Conservation (phyloP, 345 rosid species). For the Xanthoceras sorbifolium region DNA sequence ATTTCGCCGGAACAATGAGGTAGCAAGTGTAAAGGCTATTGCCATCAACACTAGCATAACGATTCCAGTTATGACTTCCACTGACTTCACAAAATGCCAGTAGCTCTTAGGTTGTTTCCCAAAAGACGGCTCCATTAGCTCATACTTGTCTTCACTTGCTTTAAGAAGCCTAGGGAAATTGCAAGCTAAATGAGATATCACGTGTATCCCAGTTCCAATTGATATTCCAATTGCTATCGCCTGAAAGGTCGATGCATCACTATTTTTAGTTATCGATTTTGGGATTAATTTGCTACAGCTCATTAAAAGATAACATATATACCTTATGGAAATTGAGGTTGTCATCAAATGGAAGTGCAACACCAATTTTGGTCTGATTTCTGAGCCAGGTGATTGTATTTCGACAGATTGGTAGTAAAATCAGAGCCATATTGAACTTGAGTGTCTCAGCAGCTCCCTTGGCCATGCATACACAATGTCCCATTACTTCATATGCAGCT, state of each 20-base stretch:
- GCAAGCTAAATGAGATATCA: conserved; percentile 56
- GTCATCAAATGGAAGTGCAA: no score
- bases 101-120: conserved; percentile 64
- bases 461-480: no score
- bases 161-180: conserved; percentile 66
- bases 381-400: no score
- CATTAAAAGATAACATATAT: not conserved
- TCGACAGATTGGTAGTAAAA: no score
- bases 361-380: no score
- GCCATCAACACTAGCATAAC: conserved; percentile 71
- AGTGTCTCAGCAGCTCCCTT: no score
- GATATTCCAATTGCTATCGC: conserved; percentile 64
- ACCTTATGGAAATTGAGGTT: no score
- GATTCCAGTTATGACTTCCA: conserved; percentile 68
- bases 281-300: not conserved
- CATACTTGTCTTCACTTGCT: conserved; percentile 54
- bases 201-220: conserved; percentile 64
- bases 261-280: not conserved
- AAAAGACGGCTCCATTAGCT: conserved; percentile 52
- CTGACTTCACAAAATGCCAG: conserved; percentile 64
- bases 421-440: no score
- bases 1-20: conserved; percentile 71
- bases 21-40: conserved; percentile 74
- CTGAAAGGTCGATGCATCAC: conserved; percentile 21
- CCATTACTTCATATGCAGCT: conserved; percentile 65